Conservation (phyloP, 2,329 filamentous ascomycete genomes). For the Aspergillus fumigatus region DNA sequence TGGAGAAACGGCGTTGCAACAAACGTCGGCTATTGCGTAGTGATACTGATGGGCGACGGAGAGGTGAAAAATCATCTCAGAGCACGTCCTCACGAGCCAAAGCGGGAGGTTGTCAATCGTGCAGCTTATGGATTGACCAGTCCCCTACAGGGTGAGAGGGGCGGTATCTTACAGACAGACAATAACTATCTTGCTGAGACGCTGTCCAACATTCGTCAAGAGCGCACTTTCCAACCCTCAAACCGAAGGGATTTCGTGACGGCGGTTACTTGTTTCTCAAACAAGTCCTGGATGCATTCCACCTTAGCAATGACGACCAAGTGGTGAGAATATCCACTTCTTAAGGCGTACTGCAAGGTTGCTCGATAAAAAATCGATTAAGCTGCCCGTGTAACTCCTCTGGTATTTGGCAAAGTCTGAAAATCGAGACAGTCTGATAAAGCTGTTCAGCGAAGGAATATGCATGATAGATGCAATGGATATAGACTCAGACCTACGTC, state of each 20-base stretch:
- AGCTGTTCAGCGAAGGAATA: too few relatives aligned
- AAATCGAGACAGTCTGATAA: too few relatives aligned
- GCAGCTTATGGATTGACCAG: neutral
- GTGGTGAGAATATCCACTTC: constrained; percentile 52
- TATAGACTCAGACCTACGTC: too few relatives aligned
- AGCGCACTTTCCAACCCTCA: constrained; percentile 7
- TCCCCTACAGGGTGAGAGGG: constrained; percentile 45
- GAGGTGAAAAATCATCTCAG: neutral
- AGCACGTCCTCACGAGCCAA: neutral
- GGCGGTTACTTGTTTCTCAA: neutral
- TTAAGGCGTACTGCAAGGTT: constrained; percentile 60
- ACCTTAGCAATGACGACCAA: constrained; percentile 37
- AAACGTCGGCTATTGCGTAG: neutral
- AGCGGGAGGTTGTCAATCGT: neutral
- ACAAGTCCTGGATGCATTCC: constrained; percentile 9
- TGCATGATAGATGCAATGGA: too few relatives aligned
- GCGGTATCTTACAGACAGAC: constrained; percentile 44
- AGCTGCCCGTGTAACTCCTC: too few relatives aligned
- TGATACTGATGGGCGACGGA: neutral
- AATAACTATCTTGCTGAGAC: constrained; percentile 50
- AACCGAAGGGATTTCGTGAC: constrained; percentile 1
- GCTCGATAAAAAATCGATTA: constrained; percentile 48
- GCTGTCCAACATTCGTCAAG: constrained; percentile 20
- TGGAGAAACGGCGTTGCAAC: too few relatives aligned
- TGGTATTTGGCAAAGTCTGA: too few relatives aligned